Base-by-base conservation (phyloP, 2,329 filamentous ascomycete species). In the Claviceps paspali region DNA sequence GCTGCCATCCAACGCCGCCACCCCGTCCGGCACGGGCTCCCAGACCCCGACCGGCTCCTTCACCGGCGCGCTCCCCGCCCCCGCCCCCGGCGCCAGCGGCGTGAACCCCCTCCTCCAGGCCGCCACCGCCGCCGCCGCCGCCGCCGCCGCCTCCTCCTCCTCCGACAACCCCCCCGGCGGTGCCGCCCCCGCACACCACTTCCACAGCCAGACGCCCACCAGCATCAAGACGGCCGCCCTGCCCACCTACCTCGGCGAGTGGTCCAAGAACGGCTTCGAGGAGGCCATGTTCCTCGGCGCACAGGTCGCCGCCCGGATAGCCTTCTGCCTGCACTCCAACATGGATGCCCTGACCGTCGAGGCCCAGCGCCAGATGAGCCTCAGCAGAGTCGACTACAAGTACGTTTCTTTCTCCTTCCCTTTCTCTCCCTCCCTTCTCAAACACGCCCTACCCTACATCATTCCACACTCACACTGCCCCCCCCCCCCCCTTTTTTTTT, bases 41-140 rank as follows among this genome's bases (percentile, higher is more conserved):
- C 91, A 93, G 58, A 96, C 88, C 1, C 92, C 91, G 1, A 84
- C 83, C 2, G 70, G 64, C 48, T 71, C 63, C 45, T 71, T 64
- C 54, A 65, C 56, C 52, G 77, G 52, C 43, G 67, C 58, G n/a
- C n/a, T n/a, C n/a, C n/a, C n/a, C n/a, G n/a, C n/a, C n/a, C n/a
- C n/a, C n/a, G n/a, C n/a, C n/a, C n/a, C n/a, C n/a, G n/a, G n/a
- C 39, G 60, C 66, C 27, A 64, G 68, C 37, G 72, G 74, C 29
- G 86, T 94, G 32, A 95, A 96, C 54, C 87, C 88, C 11, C 78
- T 96, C 3, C 73, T 96, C 4, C 82, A 93, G 42, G 88, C 88
- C 4, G 91, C 91, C 2, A 94, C 88, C 0, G 86, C 82, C 36
- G 62, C 69, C 39, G 58, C 61, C 45, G 56, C 57, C 19, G 53